Evolutionary conservation across 2,329 filamentous ascomycete species (phyloP).

Genomic region (Aspergillus viridinutans): DNA sequence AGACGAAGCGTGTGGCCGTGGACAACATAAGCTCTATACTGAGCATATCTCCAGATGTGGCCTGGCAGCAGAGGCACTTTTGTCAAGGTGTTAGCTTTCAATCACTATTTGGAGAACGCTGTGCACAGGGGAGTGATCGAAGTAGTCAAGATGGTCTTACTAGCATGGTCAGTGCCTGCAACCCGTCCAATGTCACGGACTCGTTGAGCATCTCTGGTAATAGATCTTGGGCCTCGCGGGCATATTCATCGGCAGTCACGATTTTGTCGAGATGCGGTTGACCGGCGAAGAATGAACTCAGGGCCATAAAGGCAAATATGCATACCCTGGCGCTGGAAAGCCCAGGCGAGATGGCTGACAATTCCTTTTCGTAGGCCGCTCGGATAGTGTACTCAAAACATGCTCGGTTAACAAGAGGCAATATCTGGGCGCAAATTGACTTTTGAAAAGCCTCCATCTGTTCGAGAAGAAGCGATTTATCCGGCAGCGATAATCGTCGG

Average conservation of each 20-base stretch:
- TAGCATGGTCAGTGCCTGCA: conserved; percentile 9
- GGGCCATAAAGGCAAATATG: conserved; percentile 6
- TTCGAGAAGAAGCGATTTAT: not conserved
- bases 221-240: not conserved
- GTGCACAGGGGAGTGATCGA: not conserved
- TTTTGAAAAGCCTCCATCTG: not conserved
- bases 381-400: conserved; percentile 8
- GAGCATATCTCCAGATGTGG: not conserved
- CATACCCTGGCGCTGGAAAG: conserved; percentile 5
- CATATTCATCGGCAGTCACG: not conserved
- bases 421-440: not conserved
- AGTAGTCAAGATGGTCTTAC: not conserved
- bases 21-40: not conserved
- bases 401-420: conserved; percentile 1
- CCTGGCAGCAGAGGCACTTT: not conserved
- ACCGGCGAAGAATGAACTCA: not conserved
- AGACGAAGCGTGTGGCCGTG: conserved; percentile 5
- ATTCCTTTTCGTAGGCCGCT: conserved; percentile 4
- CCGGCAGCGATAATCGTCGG: not conserved
- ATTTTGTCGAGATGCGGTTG: not conserved
- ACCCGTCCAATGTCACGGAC: conserved; percentile 6
- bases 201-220: not conserved
- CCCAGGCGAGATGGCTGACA: not conserved
- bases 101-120: not conserved
- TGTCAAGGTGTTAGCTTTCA: not conserved